phyloP scores from a whole-genome alignment of 2,329 filamentous ascomycete genomes.

The Dryadomyces quercivorus region DNA sequence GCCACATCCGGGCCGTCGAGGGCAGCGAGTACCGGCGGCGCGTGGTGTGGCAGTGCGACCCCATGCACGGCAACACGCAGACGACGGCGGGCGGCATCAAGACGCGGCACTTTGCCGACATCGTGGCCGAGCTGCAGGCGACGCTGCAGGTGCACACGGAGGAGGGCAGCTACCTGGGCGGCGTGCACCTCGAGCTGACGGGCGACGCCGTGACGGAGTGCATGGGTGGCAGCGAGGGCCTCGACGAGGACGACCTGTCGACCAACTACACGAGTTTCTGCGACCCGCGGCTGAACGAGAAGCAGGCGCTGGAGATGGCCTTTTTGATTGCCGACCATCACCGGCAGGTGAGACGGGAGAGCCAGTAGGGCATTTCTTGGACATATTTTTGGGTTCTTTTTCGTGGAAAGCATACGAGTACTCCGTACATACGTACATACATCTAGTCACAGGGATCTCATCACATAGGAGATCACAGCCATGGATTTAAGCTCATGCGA shows the following conservation, averaged over 20 bases:
- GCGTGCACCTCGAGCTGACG: constrained; percentile 89
- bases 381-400: not conserved
- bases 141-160: constrained; percentile 77
- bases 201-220: constrained; percentile 96
- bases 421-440: not conserved
- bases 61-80: constrained; percentile 82
- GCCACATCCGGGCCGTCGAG: constrained; percentile 82
- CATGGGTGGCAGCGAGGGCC: constrained; percentile 74
- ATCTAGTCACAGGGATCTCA: too few relatives aligned
- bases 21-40: constrained; percentile 50
- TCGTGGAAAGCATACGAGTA: not conserved
- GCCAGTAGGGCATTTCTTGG: too few relatives aligned
- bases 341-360: constrained; percentile 21
- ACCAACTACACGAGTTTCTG: constrained; percentile 94
- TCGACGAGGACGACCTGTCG: constrained; percentile 78
- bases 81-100: constrained; percentile 70
- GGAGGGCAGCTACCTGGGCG: constrained; percentile 76
- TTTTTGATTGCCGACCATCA: constrained; percentile 85
- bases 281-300: constrained; percentile 90
- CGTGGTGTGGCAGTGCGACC: constrained; percentile 96
- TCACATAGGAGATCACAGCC: too few relatives aligned
- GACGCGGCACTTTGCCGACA: constrained; percentile 82
- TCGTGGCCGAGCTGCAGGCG: constrained; percentile 74
- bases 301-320: constrained; percentile 89
- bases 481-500: too few relatives aligned